Base-by-base conservation (phyloP, 129 eudicot genomes). In the Apium graveolens region DNA sequence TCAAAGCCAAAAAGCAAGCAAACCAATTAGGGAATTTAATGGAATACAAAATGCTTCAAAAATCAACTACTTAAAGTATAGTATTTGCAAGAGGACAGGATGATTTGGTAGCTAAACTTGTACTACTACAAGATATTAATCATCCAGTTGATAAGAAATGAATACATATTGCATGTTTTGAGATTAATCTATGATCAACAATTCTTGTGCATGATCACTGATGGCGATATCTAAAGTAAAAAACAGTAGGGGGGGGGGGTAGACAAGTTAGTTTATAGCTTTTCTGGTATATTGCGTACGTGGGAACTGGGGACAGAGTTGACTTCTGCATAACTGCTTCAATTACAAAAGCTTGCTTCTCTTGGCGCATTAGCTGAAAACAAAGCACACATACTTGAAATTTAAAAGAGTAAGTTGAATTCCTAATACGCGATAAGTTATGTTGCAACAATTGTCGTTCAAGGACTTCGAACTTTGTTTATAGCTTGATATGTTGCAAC, bases 261-360 rank as follows among this genome's bases (percentile, higher is more conserved):
- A 44, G 77, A 73, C 41, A 74, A 48, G 76, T 46, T 69, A 3
- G 81, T 79, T 69, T 13, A 75, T 69, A 68, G 51, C 68, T 60
- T 13, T 29, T 60, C 68, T 63, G 55, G 9, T 74, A 12, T 0
- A 1, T 45, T 69, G 81, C 37, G 57, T 71, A 43, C 75, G 81
- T 82, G 81, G 44, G 62, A 76, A 81, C 20, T 73, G 81, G 84
- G 88, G 86, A 82, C 90, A 85, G 83, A 16, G 77, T 87, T 87
- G 90, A 84, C 90, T 84, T 80, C 77, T 76, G 37, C 11, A 66
- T 11, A 82, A 77, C 37, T 73, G 78, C 80, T 73, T 72, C 76
- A 78, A 62, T 71, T 21, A 41, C 46, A 41, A 21, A 77, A 21
- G 35, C 70, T 66, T 12, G 41, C 72, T 66, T 31, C 72, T 66